phyloP scores from a whole-genome alignment of 805 yeast genomes.

The Wickerhamiella hasegawae region DNA sequence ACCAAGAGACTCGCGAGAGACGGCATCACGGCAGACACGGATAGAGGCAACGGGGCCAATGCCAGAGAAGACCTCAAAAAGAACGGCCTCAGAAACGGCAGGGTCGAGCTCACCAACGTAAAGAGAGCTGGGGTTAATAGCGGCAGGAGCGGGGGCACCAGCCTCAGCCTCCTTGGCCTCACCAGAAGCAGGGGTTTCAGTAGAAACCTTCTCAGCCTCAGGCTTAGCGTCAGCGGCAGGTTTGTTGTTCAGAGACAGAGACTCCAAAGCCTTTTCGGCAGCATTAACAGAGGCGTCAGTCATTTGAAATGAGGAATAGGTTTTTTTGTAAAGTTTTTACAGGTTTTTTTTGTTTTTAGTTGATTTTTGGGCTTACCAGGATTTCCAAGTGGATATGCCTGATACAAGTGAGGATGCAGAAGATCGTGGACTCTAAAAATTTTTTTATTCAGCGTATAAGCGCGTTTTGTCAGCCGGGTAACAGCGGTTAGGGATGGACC shows the following conservation, averaged over 20 bases:
- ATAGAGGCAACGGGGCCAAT: conserved; percentile 91
- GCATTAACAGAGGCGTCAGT: conserved; percentile 21
- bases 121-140: conserved; percentile 45
- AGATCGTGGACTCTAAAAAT: no score
- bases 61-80: conserved; percentile 87
- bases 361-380: not conserved
- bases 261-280: conserved; percentile 23
- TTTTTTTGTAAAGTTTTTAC: not conserved
- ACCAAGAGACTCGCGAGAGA: conserved; percentile 91
- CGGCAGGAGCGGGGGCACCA: conserved; percentile 20
- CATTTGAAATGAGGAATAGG: not conserved
- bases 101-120: conserved; percentile 97
- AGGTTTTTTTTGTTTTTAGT: not conserved
- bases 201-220: conserved; percentile 8
- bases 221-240: conserved; percentile 5
- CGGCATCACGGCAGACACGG: conserved; percentile 97
- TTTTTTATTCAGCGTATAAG: no score
- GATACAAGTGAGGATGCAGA: no score
- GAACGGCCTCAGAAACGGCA: conserved; percentile 80
- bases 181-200: conserved; percentile 10
- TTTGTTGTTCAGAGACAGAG: conserved; percentile 15
- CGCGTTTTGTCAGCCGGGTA: no score
- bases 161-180: conserved; percentile 15
- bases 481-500: no score
- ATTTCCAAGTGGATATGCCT: no score